Base-by-base conservation (phyloP, 2,329 filamentous ascomycete genomes). In the Botrytis pseudocinerea region DNA sequence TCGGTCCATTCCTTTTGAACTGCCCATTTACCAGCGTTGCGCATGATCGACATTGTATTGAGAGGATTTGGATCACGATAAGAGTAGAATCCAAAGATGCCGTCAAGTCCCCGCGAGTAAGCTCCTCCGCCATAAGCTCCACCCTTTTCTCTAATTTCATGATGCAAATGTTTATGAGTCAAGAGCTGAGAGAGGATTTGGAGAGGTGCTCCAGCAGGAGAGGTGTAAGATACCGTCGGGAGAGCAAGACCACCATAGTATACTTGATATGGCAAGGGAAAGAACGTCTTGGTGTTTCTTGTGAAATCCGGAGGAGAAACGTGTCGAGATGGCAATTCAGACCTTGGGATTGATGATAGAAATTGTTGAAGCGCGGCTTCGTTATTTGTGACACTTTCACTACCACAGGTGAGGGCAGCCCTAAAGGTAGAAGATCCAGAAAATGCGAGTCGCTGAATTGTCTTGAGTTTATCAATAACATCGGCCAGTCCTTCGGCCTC, bases 71-170 rank as follows among this genome's bases (percentile, higher is more conserved):
- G 96, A 81, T 99, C 96, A 69, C 96, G 93, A 86, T 99, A 99
- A 62, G 93, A 95, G 84, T 97, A 98, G 84, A 98, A 97, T 25
- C 94, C 94, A 78, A 99, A 98, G 1, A 97, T 82, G 38, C 95
- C 95, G 77, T 93, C 92, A 12, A 97, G 84, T 0, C 92, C 89
- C 38, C 91, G 90, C 62, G 92, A 91, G 81, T 94, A 95, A 1
- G 96, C 95, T 22, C 95, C 94, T 35, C 94, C 96, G 62, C 96
- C 96, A 78, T 99, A 99, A 0, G 96, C 96, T 54, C 96, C 96
- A 46, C 96, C 96, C 83, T 98, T 98, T 81, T 99, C 96, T 72
- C 96, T 93, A 77, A 99, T 98, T 82, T 98, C 96, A 77, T 97
- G 95, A 81, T 99, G 96, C 42, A 99, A 87, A 80, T 98, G 93